These are phyloP conservation scores for Fennellomyces sp. DNA, from an alignment of 371 early-diverging fungal genomes.

Conservation along the genomic window DNA sequence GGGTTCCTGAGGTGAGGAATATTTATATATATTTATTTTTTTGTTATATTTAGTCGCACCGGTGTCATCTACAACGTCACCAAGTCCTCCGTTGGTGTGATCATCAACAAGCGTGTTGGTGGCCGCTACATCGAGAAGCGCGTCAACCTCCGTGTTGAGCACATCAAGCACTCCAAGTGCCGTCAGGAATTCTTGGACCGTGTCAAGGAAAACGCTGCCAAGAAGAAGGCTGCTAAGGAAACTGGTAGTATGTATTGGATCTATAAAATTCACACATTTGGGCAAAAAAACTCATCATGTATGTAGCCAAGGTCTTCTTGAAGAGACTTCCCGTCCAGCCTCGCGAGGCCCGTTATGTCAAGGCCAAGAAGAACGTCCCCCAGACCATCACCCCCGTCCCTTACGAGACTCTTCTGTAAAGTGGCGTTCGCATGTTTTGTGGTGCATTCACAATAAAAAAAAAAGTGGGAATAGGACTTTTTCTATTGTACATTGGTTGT, in stretches of 20 bases:
- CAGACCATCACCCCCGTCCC: conserved; percentile 92
- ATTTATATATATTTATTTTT: conserved; percentile 4
- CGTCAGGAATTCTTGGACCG: conserved; percentile 98
- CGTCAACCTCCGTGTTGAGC: conserved; percentile 98
- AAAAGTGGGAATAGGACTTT: background rate
- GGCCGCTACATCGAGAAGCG: conserved; percentile 98
- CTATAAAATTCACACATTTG: background rate
- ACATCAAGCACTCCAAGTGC: conserved; percentile 99
- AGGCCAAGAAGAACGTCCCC: conserved; percentile 88
- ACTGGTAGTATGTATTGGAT: conserved; percentile 41
- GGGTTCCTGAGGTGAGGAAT: background rate
- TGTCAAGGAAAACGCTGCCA: conserved; percentile 92
- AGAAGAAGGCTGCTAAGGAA: conserved; percentile 82
- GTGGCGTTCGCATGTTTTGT: background rate
- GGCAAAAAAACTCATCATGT: background rate
- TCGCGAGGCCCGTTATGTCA: conserved; percentile 89
- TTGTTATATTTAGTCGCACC: conserved; percentile 70
- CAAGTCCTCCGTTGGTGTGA: conserved; percentile 98
- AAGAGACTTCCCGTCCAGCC: conserved; percentile 96
- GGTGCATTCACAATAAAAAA: background rate
- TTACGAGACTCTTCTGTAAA: conserved; percentile 89
- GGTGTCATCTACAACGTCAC: conserved; percentile 98
- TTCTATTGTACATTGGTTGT: background rate
- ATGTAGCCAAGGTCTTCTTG: conserved; percentile 70
- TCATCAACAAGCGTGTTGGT: conserved; percentile 98